Evolutionary conservation across 805 yeast species (phyloP), one percentile per base, ranked within the genome.

Genomic region (Candida ovalis): DNA sequence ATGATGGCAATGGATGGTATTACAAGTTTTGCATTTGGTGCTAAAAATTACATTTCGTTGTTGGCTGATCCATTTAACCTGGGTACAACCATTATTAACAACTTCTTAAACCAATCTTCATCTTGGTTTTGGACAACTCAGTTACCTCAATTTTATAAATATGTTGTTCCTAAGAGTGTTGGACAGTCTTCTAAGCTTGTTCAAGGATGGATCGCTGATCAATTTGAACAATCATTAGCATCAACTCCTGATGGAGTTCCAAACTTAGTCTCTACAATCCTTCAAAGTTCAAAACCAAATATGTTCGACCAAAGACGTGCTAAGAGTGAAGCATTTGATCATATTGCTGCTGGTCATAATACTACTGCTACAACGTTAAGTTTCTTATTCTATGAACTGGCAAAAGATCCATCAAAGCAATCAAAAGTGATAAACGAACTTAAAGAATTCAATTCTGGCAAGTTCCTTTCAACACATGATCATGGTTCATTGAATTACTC

Each of bases 291-390:
- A 28, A 57, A 52, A 42, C 23, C 40, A 21, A 45, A 36, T 12
- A 37, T 50, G 19, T 61, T 58, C 28, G 58, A 56, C 39, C 32
- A 42, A 9, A 3, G 27, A n/a, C 46, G 66, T 9, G 72, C 76
- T 12, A 73, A 72, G n/a, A 67, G 77, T 30, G 83, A 78, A 53
- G 60, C 72, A 24, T 73, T 77, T 40, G 91, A 84, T 58, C 88
- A 84, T 60, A 73, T 84, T 35, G 83, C 85, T 41, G 91, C 91
- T 0, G 91, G 91, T 3, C 90, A 85, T 59, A 86, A 84, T 58
- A 84, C 91, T 4, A 83, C 87, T 1, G 88, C 86, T 0, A 73
- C 80, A 6, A 80, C 82, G n/a, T 61, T 84, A 49, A 70, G 87
- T 0, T 85, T 77, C 59, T 64, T 80, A 45, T 69, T 78, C 19